Percentiles rank a stretch among this genome's conserved stretches.
Conservation (phyloP, 1,284 basidiomycete species). For the Tremellales sp. region DNA sequence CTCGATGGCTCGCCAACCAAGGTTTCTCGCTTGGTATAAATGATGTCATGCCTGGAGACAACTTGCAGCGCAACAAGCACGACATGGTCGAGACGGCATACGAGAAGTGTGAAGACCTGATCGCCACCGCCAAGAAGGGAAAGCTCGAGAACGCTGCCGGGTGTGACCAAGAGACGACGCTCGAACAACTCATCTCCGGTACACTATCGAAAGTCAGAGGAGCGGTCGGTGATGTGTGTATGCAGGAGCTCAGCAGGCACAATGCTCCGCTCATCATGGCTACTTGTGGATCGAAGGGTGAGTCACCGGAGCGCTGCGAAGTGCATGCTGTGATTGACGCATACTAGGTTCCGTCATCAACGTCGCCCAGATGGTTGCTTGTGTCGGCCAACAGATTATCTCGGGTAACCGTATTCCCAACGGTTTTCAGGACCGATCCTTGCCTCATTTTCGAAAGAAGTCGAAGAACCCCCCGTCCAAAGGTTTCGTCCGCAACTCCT, state of each 20-base stretch:
- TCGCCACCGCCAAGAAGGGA: conserved; percentile 84
- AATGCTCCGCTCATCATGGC: conserved; percentile 99
- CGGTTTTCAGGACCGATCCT: conserved; percentile 97
- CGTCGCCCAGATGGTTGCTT: conserved; percentile 99
- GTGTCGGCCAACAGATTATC: conserved; percentile 99
- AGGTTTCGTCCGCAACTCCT: conserved; percentile 96
- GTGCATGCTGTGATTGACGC: conserved; percentile 3
- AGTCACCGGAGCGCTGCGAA: conserved; percentile 2
- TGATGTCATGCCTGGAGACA: conserved; percentile 93
- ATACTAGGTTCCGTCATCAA: conserved; percentile 99
- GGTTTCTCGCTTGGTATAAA: conserved; percentile 98
- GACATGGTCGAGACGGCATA: conserved; percentile 84
- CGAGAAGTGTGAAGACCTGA: conserved; percentile 78
- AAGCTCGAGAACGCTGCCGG: conserved; percentile 93
- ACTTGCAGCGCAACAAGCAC: conserved; percentile 77
- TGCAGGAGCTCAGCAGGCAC: conserved; percentile 92
- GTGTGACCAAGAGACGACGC: conserved; percentile 93
- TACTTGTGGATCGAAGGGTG: conserved; percentile 97
- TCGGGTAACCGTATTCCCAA: conserved; percentile 96
- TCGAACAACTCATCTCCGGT: conserved; percentile 92
- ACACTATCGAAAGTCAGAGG: conserved; percentile 92
- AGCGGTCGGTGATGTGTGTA: conserved; percentile 94
- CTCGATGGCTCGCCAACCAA: conserved; percentile 91
- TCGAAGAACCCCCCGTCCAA: conserved; percentile 95
- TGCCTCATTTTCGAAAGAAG: conserved; percentile 98